Percentiles rank a stretch among this genome's conserved stretches.
These are phyloP conservation scores for Lichenothelia convexa DNA, from an alignment of 495 filamentous ascomycete species.

Conservation along the genomic window DNA sequence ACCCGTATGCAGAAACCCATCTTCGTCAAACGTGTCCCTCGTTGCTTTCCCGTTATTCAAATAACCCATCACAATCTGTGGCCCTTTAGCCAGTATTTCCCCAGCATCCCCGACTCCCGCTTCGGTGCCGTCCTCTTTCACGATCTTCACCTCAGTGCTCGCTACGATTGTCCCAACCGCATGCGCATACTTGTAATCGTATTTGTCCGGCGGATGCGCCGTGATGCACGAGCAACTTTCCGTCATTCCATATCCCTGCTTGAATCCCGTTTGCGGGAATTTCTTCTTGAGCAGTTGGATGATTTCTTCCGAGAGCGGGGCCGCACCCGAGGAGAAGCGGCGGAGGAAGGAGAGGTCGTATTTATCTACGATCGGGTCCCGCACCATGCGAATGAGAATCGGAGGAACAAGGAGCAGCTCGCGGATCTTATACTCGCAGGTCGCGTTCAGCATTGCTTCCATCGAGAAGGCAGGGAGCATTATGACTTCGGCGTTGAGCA, in stretches of 20 bases:
- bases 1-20: constrained; percentile 47
- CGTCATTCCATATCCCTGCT: constrained; percentile 52
- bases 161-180: constrained; percentile 41
- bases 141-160: constrained; percentile 42
- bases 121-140: constrained; percentile 31
- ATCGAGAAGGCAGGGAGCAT: constrained; percentile 43
- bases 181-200: constrained; percentile 37
- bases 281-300: constrained; percentile 35
- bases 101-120: constrained; percentile 32
- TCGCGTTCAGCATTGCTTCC: constrained; percentile 33
- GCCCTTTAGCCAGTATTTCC: constrained; percentile 39
- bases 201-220: constrained; percentile 33
- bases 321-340: constrained; percentile 39
- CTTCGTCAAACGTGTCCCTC: constrained; percentile 37
- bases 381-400: constrained; percentile 47
- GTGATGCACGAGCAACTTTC: constrained; percentile 47
- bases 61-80: constrained; percentile 42
- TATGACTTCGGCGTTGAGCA: constrained; percentile 37
- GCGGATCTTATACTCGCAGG: constrained; percentile 31
- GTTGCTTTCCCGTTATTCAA: constrained; percentile 36
- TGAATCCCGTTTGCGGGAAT: constrained; percentile 45
- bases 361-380: constrained; percentile 40
- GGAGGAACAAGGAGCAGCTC: constrained; percentile 53
- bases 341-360: constrained; percentile 38
- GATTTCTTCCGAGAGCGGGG: constrained; percentile 46